Evolutionary conservation across 2,329 filamentous ascomycete genomes (phyloP), one percentile per base, ranked within the genome.

Genomic region (Pseudocercospora pini-densiflorae): DNA sequence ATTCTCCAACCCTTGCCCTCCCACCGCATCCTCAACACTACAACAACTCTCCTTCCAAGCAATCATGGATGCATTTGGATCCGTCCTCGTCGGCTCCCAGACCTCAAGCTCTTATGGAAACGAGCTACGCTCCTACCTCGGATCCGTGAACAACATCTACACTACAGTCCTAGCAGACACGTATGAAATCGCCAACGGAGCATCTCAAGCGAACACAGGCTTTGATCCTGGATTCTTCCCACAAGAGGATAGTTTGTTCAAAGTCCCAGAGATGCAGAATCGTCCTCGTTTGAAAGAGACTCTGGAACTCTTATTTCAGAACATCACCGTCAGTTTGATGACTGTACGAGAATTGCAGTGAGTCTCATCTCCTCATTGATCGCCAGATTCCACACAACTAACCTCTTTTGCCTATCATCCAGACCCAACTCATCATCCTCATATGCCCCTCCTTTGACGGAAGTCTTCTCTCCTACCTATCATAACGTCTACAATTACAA

Each of bases 401-500:
- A n/a, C n/a, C n/a, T n/a, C n/a, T n/a, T n/a, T n/a, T n/a, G n/a
- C n/a, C n/a, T n/a, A n/a, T n/a, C n/a, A n/a, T n/a, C n/a, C n/a
- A n/a, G n/a, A n/a, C n/a, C n/a, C n/a, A n/a, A n/a, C n/a, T n/a
- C 49, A 5, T 69, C 40, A 14, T 64, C 47, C 1, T 58, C 21
- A 16, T 61, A 21, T 33, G 63, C 66, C 31, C 66, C 45, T 21
- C 19, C 61, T n/a, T 29, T 45, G 8, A 47, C 51, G 21, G 58
- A 66, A 8, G 64, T 68, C 1, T 62, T 49, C 2, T 59, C 43
- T 21, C 21, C n/a, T 24, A 36, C 31, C 2, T 59, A 59, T 49
- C 31, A 23, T 21, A 70, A 71, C 49, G 16, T 65, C 2, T 71
- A 71, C 61, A 33, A 45, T 3, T 71, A 71, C 40, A 45, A 45